Conservation (phyloP, 306 rosid genomes). For the Glycine soja region DNA sequence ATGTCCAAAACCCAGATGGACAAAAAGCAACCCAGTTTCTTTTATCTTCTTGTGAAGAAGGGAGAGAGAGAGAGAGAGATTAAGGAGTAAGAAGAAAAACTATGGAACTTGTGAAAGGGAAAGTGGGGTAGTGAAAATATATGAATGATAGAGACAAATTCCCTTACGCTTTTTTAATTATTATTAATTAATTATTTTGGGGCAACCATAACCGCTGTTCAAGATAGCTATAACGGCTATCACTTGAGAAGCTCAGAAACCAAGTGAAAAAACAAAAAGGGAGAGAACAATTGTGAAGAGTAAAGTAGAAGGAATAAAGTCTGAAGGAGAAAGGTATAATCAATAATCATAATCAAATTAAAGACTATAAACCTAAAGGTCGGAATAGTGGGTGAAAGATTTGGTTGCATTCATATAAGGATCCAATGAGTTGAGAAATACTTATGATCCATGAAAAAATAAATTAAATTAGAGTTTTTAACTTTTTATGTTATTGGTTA, state of each 20-base stretch:
- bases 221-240: conserved; percentile 38
- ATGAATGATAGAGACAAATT: not conserved
- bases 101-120: not conserved
- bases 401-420: no score
- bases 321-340: not conserved
- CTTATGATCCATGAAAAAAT: no score
- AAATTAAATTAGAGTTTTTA: no score
- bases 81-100: not conserved
- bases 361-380: no score
- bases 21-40: not conserved
- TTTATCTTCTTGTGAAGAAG: not conserved
- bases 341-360: not conserved
- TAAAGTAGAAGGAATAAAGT: conserved; percentile 8
- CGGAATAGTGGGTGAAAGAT: no score
- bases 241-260: not conserved
- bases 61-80: not conserved
- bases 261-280: not conserved
- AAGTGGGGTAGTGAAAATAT: not conserved
- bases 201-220: conserved; percentile 34
- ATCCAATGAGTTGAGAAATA: no score
- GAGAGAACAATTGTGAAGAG: not conserved
- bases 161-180: not conserved
- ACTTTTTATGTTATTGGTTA: not conserved
- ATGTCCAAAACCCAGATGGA: not conserved
- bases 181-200: not conserved